These are phyloP conservation scores for Sungouiella blattae DNA, from an alignment of 805 yeast genomes.

Conservation along the genomic window DNA sequence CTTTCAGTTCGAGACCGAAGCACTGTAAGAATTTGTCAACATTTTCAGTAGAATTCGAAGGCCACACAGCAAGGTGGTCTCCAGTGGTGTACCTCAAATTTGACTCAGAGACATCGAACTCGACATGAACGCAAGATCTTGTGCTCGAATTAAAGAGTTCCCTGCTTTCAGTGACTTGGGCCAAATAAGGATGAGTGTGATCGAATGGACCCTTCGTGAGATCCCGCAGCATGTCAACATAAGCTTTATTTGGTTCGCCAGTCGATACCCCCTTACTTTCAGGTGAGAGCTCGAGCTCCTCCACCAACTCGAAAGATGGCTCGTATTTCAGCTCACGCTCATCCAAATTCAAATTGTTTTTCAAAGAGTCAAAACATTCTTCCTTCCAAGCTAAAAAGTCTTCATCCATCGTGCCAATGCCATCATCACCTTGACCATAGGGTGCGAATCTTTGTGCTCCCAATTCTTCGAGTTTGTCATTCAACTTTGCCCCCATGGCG, in stretches of 20 bases:
- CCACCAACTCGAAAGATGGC: conserved; percentile 54
- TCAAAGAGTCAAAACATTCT: conserved; percentile 59
- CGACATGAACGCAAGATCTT: conserved; percentile 87
- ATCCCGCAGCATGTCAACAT: conserved; percentile 23
- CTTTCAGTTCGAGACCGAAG: conserved; percentile 54
- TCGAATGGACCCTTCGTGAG: conserved; percentile 71
- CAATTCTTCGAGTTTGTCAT: conserved; percentile 49
- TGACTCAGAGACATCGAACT: conserved; percentile 74
- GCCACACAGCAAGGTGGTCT: conserved; percentile 94
- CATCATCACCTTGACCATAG: conserved; percentile 95
- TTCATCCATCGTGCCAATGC: conserved; percentile 91
- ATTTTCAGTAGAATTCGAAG: conserved; percentile 78
- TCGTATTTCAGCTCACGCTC: conserved; percentile 80
- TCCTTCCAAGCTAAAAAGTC: conserved; percentile 95
- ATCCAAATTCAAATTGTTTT: conserved; percentile 59
- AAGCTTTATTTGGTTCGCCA: conserved; percentile 80
- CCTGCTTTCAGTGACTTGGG: conserved; percentile 55
- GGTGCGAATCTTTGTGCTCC: conserved; percentile 73
- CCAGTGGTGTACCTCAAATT: conserved; percentile 88
- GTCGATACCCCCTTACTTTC: conserved; percentile 34
- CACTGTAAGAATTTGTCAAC: conserved; percentile 62
- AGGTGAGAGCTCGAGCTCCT: conserved; percentile 24
- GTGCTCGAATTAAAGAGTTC: conserved; percentile 65
- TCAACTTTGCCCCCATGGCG: conserved; percentile 66
- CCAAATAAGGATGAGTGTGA: conserved; percentile 76